phyloP scores from a whole-genome alignment of 164 flowering plant species.

The grape (Vitis vinifera) region ASM3070453v1 NC_081818.1:15995001-15995500 shows the following conservation, averaged over 20 bases:
- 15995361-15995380: slow-evolving; percentile 9
- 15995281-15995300: slow-evolving; percentile 13
- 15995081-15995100: slow-evolving; percentile 79
- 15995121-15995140: background rate
- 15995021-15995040: slow-evolving; percentile 77
- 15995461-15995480: slow-evolving; percentile 6
- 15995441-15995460: slow-evolving; percentile 9
- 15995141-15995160: no score
- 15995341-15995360: slow-evolving; percentile 47
- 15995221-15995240: slow-evolving; percentile 43
- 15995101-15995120: background rate
- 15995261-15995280: slow-evolving; percentile 40
- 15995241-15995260: slow-evolving; percentile 53
- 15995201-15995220: slow-evolving; percentile 65
- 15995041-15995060: slow-evolving; percentile 92
- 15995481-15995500: slow-evolving; percentile 14
- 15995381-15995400: slow-evolving; percentile 14
- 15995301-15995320: slow-evolving; percentile 22
- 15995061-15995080: slow-evolving; percentile 86
- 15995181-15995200: slow-evolving; percentile 63
- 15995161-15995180: background rate
- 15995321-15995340: slow-evolving; percentile 87
- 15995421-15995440: slow-evolving; percentile 11
- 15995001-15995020: slow-evolving; percentile 92
- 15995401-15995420: slow-evolving; percentile 6